Evolutionary conservation across 257 asterid species (phyloP).

Genomic region (Fraxinus excelsior): DNA sequence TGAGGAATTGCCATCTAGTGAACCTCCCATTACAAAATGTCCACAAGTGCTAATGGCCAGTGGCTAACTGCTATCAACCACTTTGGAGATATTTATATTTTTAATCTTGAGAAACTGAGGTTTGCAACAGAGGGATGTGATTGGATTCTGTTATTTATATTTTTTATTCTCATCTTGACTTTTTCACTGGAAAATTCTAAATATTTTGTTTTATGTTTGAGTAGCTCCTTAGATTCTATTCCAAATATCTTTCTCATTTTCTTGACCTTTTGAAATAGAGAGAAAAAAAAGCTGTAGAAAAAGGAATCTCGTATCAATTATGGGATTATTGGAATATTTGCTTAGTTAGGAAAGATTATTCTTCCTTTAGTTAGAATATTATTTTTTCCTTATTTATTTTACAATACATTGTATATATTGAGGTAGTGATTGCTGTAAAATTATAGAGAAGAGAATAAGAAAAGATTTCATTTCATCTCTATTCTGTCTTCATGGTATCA

Average conservation of each 20-base stretch:
- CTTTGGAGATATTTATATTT: conserved; percentile 82
- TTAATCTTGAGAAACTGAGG: conserved; percentile 81
- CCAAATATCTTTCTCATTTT: neutral
- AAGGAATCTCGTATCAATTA: no score
- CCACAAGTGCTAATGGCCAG: conserved; percentile 69
- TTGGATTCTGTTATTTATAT: neutral
- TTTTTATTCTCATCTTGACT: neutral
- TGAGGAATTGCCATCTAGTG: conserved; percentile 59
- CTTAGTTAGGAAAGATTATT: no score
- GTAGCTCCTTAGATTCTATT: neutral
- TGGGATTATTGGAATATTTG: no score
- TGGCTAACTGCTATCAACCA: conserved; percentile 91
- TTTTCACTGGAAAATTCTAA: neutral
- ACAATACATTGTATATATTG: no score
- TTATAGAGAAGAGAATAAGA: no score
- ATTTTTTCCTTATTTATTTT: no score
- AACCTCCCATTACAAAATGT: conserved; percentile 89
- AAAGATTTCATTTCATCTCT: no score
- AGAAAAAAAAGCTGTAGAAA: no score
- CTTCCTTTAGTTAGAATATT: no score
- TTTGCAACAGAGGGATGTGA: conserved; percentile 14
- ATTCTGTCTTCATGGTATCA: no score
- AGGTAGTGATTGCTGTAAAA: no score
- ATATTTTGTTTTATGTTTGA: neutral
- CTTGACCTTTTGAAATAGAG: neutral